phyloP scores from a whole-genome alignment of 176 grass and related monocot species.

The Saccharum officinarum region DNA sequence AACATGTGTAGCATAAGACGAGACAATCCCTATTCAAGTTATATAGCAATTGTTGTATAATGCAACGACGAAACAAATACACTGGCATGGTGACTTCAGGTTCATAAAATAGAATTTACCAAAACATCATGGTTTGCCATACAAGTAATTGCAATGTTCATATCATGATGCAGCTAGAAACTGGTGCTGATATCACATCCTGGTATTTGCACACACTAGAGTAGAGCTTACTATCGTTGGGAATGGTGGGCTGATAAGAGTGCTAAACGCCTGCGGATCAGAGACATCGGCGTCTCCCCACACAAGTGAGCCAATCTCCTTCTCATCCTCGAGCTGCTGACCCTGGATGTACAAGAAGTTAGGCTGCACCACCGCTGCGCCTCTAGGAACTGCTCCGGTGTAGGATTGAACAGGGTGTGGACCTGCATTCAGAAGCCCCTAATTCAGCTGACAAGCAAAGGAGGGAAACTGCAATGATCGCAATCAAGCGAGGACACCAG shows the following conservation, averaged over 20 bases:
- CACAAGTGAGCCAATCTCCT: conserved; percentile 73
- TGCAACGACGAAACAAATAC: conserved; percentile 7
- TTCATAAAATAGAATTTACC: not conserved
- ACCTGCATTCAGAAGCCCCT: conserved; percentile 54
- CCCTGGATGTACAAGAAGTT: conserved; percentile 96
- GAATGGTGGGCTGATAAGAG: conserved; percentile 75
- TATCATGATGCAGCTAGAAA: not conserved
- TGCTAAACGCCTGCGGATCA: conserved; percentile 70
- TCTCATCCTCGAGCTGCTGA: conserved; percentile 75
- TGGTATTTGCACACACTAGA: conserved; percentile 12
- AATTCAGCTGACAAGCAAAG: not conserved
- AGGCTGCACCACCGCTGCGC: conserved; percentile 70
- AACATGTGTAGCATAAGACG: not conserved
- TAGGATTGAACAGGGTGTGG: conserved; percentile 82
- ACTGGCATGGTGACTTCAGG: not conserved
- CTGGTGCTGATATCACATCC: not conserved
- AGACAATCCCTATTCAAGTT: not conserved
- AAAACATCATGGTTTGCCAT: not conserved
- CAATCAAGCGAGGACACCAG: not conserved
- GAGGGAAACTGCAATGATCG: not conserved
- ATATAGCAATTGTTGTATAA: not conserved
- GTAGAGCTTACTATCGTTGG: conserved; percentile 78
- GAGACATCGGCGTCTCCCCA: conserved; percentile 71
- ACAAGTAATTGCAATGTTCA: not conserved
- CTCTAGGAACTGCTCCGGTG: conserved; percentile 80